phyloP scores from a whole-genome alignment of 352 stramenopile genomes.

The Phytopythium kandeliae region DNA sequence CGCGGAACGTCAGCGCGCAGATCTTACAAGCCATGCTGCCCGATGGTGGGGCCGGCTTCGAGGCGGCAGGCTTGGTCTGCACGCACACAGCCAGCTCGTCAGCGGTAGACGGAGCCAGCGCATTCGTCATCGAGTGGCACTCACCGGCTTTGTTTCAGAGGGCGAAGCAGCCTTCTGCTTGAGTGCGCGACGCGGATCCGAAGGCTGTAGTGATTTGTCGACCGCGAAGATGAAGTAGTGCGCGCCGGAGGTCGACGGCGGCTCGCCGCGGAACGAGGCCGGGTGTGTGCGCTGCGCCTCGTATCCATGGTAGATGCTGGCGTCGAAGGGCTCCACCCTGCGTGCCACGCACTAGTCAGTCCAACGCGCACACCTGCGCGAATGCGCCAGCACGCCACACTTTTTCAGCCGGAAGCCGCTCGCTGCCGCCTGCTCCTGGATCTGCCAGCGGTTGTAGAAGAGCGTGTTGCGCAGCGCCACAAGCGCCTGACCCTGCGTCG shows the following conservation, averaged over 20 bases:
- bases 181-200: constrained; percentile 16
- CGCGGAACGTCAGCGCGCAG: constrained; percentile 48
- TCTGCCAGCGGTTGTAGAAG: constrained; percentile 85
- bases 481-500: constrained; percentile 54
- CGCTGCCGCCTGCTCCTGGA: constrained; percentile 54
- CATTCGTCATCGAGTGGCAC: too few relatives aligned
- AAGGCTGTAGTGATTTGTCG: constrained; percentile 23
- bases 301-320: constrained; percentile 67
- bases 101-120: too few relatives aligned
- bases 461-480: constrained; percentile 70
- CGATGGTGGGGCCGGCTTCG: background rate
- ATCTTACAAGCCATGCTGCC: constrained; percentile 42
- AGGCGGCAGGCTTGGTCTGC: constrained; percentile 8
- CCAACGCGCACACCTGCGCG: background rate
- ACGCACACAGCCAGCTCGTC: too few relatives aligned
- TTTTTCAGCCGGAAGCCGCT: constrained; percentile 66
- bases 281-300: constrained; percentile 72
- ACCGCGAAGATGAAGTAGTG: constrained; percentile 64
- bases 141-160: too few relatives aligned
- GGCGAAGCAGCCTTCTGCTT: too few relatives aligned
- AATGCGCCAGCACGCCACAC: constrained; percentile 22
- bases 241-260: constrained; percentile 60
- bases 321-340: constrained; percentile 61
- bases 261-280: constrained; percentile 65
- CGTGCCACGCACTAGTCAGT: background rate